These are phyloP conservation scores for Metschnikowia amazonensis DNA, from an alignment of 805 yeast genomes.

Conservation along the genomic window DNA sequence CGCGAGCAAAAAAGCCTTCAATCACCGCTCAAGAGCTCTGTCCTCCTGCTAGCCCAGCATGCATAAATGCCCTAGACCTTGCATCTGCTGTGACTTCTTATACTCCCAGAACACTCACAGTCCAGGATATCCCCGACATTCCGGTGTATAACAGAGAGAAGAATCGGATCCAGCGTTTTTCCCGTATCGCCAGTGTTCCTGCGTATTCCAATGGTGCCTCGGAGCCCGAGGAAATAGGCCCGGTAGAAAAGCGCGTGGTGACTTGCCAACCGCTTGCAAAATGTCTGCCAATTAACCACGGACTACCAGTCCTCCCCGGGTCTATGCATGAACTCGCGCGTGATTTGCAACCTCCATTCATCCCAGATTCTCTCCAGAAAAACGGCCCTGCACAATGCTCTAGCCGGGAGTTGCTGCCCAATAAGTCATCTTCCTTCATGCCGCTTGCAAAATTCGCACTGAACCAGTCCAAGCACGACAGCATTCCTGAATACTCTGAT, in stretches of 20 bases:
- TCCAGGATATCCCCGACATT: constrained; percentile 24
- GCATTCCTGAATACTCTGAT: background rate
- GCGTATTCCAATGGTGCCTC: background rate
- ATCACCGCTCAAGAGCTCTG: constrained; percentile 2
- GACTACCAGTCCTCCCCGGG: background rate
- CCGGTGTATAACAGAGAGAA: constrained; percentile 23
- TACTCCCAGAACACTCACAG: constrained; percentile 24
- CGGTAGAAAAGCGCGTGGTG: background rate
- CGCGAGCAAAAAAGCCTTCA: constrained; percentile 2
- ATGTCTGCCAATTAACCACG: background rate
- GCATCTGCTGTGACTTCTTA: constrained; percentile 26
- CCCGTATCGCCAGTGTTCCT: constrained; percentile 9
- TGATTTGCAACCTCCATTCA: background rate
- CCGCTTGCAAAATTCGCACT: background rate
- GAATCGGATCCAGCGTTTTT: constrained; percentile 22
- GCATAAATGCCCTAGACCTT: constrained; percentile 22
- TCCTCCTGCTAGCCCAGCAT: constrained; percentile 4
- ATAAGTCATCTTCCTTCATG: background rate
- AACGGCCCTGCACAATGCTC: background rate
- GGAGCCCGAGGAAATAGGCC: background rate
- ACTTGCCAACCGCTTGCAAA: background rate
- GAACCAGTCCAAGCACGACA: background rate
- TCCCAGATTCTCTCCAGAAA: background rate
- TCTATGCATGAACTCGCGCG: background rate
- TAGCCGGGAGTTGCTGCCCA: no score